These are phyloP conservation scores for Paraconiothyrium sp. DNA, from an alignment of 2,329 filamentous ascomycete genomes.

Conservation along the genomic window DNA sequence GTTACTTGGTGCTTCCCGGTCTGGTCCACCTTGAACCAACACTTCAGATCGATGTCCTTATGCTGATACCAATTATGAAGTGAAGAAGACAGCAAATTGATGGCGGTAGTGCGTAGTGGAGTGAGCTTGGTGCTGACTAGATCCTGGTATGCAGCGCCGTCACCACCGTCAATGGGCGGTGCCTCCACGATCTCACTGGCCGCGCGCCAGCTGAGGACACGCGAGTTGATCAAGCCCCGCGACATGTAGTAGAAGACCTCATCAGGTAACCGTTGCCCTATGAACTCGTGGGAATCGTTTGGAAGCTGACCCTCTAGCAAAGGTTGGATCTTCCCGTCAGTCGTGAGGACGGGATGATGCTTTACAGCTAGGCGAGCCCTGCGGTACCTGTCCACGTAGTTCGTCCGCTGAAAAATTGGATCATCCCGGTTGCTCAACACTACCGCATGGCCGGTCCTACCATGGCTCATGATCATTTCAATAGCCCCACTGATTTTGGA, in stretches of 20 bases:
- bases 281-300: slow-evolving; percentile 85
- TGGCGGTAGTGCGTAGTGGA: slow-evolving; percentile 76
- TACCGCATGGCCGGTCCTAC: slow-evolving; percentile 74
- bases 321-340: slow-evolving; percentile 79
- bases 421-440: slow-evolving; percentile 85
- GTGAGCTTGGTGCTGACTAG: slow-evolving; percentile 79
- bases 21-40: slow-evolving; percentile 72
- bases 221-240: slow-evolving; percentile 79
- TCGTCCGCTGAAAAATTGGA: slow-evolving; percentile 72
- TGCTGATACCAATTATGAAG: slow-evolving; percentile 85
- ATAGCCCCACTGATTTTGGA: slow-evolving; percentile 78
- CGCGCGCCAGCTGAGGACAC: slow-evolving; percentile 83
- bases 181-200: slow-evolving; percentile 79
- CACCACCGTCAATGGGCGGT: slow-evolving; percentile 86
- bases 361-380: slow-evolving; percentile 86
- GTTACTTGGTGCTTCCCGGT: slow-evolving; percentile 56
- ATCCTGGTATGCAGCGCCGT: slow-evolving; percentile 80
- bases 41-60: slow-evolving; percentile 78
- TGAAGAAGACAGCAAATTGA: slow-evolving; percentile 80
- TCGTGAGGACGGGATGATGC: slow-evolving; percentile 84
- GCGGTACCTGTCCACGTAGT: slow-evolving; percentile 87
- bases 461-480: slow-evolving; percentile 74
- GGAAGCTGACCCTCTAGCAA: slow-evolving; percentile 78
- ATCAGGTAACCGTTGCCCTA: slow-evolving; percentile 87
- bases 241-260: slow-evolving; percentile 93